Evolutionary conservation across 805 yeast species (phyloP).

Genomic region (Suhomyces vadensis): DNA sequence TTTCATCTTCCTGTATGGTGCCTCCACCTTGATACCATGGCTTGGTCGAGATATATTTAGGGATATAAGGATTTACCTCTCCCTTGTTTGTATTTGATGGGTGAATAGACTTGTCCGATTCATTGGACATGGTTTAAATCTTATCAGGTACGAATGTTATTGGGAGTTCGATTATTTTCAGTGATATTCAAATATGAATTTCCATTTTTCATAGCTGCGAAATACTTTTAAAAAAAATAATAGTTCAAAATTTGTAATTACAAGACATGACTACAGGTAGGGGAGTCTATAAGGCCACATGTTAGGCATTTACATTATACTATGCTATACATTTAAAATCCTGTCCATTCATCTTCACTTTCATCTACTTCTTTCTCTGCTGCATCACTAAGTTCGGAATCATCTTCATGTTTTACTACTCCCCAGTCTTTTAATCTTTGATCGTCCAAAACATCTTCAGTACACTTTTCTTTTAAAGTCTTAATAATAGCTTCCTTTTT

Average conservation of each 20-base stretch:
- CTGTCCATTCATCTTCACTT: conserved; percentile 30
- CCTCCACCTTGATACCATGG: conserved; percentile 38
- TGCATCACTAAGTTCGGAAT: conserved; percentile 20
- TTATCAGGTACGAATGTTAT: too few species aligned
- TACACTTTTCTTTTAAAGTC: conserved; percentile 63
- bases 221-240: not conserved
- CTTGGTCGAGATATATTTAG: conserved; percentile 37
- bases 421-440: conserved; percentile 67
- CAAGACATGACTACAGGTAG: not conserved
- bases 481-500: conserved; percentile 52
- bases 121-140: not conserved
- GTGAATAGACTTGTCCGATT: not conserved
- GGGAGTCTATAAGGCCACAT: not conserved
- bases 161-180: not conserved
- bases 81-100: conserved; percentile 13
- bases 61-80: conserved; percentile 32
- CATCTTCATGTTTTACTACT: conserved; percentile 27
- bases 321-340: conserved; percentile 22
- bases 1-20: conserved; percentile 2
- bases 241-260: not conserved
- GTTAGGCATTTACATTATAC: conserved; percentile 4
- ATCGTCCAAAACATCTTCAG: conserved; percentile 67
- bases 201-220: conserved; percentile 4
- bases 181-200: too few species aligned
- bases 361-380: conserved; percentile 22